phyloP scores from a whole-genome alignment of 352 stramenopile genomes.

The Globisporangium sylvaticum region DNA sequence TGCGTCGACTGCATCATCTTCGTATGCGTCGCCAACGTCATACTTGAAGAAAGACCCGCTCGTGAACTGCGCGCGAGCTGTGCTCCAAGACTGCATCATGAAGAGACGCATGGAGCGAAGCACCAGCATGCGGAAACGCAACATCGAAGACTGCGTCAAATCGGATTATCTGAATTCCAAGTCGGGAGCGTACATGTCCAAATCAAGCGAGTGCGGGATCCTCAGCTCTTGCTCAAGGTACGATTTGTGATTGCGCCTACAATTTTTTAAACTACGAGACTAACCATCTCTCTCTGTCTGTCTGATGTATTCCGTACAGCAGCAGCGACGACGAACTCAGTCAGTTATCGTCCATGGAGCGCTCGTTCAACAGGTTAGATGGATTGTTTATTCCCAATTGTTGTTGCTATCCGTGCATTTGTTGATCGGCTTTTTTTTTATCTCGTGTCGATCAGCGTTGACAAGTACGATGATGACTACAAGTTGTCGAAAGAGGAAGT shows the following conservation, averaged over 20 bases:
- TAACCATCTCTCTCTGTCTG: background rate
- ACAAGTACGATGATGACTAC: conserved; percentile 44
- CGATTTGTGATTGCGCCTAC: background rate
- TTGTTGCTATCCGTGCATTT: background rate
- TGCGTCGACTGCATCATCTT: conserved; percentile 39
- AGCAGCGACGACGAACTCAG: conserved; percentile 82
- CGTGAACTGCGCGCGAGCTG: conserved; percentile 52
- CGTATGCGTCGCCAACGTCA: conserved; percentile 33
- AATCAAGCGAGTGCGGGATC: conserved; percentile 35
- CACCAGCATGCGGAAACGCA: conserved; percentile 62
- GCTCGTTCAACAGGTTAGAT: conserved; percentile 51
- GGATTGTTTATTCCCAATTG: background rate
- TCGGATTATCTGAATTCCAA: conserved; percentile 33
- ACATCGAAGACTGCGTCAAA: conserved; percentile 47
- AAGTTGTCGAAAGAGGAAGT: conserved; percentile 62
- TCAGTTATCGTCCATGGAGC: conserved; percentile 63
- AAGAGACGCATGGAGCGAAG: conserved; percentile 51
- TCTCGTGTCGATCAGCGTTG: conserved; percentile 18
- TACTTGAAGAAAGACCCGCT: conserved; percentile 48
- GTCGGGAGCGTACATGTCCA: conserved; percentile 28
- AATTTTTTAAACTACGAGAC: background rate
- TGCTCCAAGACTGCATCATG: conserved; percentile 71
- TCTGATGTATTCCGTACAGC: conserved; percentile 15
- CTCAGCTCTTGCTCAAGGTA: conserved; percentile 56
- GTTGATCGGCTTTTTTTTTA: background rate